Percentiles rank a stretch among this genome's conserved stretches.
phyloP scores from a whole-genome alignment of 2,329 filamentous ascomycete genomes.

The Myriangium duriaei region DNA sequence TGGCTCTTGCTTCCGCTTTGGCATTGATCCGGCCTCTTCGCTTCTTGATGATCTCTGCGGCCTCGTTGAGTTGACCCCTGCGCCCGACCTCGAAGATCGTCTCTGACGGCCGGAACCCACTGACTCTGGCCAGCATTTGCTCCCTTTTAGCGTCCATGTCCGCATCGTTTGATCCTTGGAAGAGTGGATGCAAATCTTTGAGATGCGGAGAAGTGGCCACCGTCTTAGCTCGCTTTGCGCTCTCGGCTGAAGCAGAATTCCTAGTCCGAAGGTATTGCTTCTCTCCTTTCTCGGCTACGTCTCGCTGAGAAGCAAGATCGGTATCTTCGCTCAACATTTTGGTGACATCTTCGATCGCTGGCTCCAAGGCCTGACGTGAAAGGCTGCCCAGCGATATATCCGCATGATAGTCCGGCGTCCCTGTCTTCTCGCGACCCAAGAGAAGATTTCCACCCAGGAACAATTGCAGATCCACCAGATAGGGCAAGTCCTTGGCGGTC shows the following conservation, averaged over 20 bases:
- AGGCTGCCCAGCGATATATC: conserved; percentile 75
- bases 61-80: conserved; percentile 53
- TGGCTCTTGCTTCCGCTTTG: conserved; percentile 24
- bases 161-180: conserved; percentile 48
- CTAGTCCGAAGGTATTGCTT: conserved; percentile 83
- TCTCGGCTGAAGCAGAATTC: conserved; percentile 80
- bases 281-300: conserved; percentile 76
- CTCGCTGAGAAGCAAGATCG: conserved; percentile 59
- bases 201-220: conserved; percentile 58
- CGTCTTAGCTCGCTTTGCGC: conserved; percentile 74
- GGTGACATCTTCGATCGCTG: conserved; percentile 68
- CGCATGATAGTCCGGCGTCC: conserved; percentile 57
- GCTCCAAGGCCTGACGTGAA: conserved; percentile 59
- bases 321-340: conserved; percentile 63
- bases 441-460: conserved; percentile 81
- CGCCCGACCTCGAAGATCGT: conserved; percentile 93
- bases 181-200: conserved; percentile 67
- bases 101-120: conserved; percentile 77
- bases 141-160: conserved; percentile 59
- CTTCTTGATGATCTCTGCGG: conserved; percentile 63
- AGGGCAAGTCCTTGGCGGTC: conserved; percentile 75
- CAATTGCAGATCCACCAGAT: conserved; percentile 83
- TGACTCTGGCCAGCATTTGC: conserved; percentile 78
- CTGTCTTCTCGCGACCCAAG: conserved; percentile 52
- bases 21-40: conserved; percentile 50